Percentiles rank a stretch among this genome's conserved stretches.
phyloP scores from a whole-genome alignment of 345 rosid species.

The Melastoma malabathricum region DNA sequence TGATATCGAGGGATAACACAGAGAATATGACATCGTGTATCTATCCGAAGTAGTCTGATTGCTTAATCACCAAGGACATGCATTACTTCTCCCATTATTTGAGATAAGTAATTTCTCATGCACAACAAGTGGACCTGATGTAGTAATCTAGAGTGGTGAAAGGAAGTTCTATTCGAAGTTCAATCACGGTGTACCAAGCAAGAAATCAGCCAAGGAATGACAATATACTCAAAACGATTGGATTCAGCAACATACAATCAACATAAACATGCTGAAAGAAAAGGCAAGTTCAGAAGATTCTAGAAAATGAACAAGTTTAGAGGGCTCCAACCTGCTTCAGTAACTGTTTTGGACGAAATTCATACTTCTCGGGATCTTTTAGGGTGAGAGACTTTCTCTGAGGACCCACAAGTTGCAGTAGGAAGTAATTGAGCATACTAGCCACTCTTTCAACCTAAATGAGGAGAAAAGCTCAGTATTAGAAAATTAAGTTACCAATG shows the following conservation, averaged over 20 bases:
- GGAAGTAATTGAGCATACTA: slow-evolving; percentile 89
- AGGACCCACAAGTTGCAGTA: slow-evolving; percentile 95
- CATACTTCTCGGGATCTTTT: slow-evolving; percentile 94
- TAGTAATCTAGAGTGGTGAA: too few relatives aligned
- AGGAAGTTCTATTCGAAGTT: too few relatives aligned
- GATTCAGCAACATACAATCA: not conserved
- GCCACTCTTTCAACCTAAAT: slow-evolving; percentile 92
- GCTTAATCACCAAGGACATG: too few relatives aligned
- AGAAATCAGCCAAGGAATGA: too few relatives aligned
- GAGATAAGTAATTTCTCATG: too few relatives aligned
- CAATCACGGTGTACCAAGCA: too few relatives aligned
- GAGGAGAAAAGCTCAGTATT: not conserved
- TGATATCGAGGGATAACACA: too few relatives aligned
- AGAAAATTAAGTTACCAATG: not conserved
- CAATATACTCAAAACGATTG: not conserved
- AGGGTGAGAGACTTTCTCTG: slow-evolving; percentile 81
- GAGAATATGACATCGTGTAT: too few relatives aligned
- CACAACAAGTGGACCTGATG: too few relatives aligned
- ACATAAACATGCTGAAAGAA: not conserved
- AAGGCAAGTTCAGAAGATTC: not conserved
- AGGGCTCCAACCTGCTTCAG: slow-evolving; percentile 66
- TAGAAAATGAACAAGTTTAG: not conserved
- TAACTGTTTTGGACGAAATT: slow-evolving; percentile 86
- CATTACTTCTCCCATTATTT: too few relatives aligned
- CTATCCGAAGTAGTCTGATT: too few relatives aligned